Conservation (phyloP, 345 rosid genomes). For the Lepidium africanum region DNA sequence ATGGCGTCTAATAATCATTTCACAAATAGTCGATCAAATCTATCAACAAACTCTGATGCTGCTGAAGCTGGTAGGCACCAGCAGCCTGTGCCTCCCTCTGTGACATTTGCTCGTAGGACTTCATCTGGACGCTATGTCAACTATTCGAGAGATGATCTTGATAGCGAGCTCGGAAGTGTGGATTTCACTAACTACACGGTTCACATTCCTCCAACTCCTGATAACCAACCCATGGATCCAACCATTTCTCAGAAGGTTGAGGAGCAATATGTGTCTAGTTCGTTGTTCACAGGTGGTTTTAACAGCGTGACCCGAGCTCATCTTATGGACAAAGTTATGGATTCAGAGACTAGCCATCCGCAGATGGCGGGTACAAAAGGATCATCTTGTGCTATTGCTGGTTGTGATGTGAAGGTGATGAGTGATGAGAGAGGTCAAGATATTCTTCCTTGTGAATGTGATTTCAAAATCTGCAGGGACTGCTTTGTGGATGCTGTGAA, state of each 20-base stretch:
- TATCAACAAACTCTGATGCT: constrained; percentile 65
- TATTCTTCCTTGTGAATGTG: constrained; percentile 93
- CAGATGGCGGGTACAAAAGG: constrained; percentile 99
- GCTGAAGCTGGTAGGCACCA: constrained; percentile 46
- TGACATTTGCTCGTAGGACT: constrained; percentile 80
- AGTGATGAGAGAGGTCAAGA: constrained; percentile 79
- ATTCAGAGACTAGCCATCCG: constrained; percentile 83
- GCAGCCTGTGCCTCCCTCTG: constrained; percentile 55
- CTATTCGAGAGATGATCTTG: constrained; percentile 94
- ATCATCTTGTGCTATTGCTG: constrained; percentile 75
- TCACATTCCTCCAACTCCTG: constrained; percentile 90
- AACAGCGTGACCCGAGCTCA: constrained; percentile 93
- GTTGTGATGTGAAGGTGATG: constrained; percentile 96
- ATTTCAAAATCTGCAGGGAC: constrained; percentile 88
- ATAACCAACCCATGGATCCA: constrained; percentile 93
- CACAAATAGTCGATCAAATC: constrained; percentile 54
- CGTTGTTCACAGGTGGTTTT: constrained; percentile 88
- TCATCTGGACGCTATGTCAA: constrained; percentile 83
- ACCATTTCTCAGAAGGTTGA: constrained; percentile 92
- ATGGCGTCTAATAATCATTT: constrained; percentile 81
- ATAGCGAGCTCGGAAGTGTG: constrained; percentile 79
- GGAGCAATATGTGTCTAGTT: constrained; percentile 92
- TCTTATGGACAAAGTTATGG: constrained; percentile 94
- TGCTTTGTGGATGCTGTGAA: constrained; percentile 91
- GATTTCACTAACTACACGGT: constrained; percentile 83